These are phyloP conservation scores for peach (Prunus persica) DNA, from an alignment of 306 rosid genomes.

Conservation along the genomic window Prunus_persica_NCBIv2 NC_034011.1:20423001-20423500, in stretches of 20 bases:
- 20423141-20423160: too few relatives aligned
- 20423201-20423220: not conserved
- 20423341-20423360: not conserved
- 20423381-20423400: not conserved
- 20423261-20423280: not conserved
- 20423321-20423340: not conserved
- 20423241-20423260: not conserved
- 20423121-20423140: too few relatives aligned
- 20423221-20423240: not conserved
- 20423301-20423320: not conserved
- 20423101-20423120: too few relatives aligned
- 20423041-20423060: too few relatives aligned
- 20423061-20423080: too few relatives aligned
- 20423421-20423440: not conserved
- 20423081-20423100: too few relatives aligned
- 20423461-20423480: constrained; percentile 4
- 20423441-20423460: not conserved
- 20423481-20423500: not conserved
- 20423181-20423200: too few relatives aligned
- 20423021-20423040: too few relatives aligned
- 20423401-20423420: constrained; percentile 10
- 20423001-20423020: too few relatives aligned
- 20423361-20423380: not conserved
- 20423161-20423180: too few relatives aligned
- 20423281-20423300: not conserved